Conservation (phyloP, 805 yeast species). For the Cyberlindnera veronae region DNA sequence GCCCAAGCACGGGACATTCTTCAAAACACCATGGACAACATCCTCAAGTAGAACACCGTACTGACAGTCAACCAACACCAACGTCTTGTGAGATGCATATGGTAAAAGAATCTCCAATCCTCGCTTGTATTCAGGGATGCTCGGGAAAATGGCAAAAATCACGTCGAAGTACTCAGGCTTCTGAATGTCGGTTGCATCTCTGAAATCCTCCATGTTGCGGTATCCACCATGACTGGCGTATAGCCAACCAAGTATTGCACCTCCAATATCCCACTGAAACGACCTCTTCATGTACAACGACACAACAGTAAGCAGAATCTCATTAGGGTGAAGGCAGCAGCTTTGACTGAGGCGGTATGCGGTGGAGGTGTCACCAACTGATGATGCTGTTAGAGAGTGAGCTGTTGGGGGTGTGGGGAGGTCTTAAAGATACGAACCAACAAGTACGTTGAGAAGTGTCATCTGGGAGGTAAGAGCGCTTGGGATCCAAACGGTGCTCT, state of each 20-base stretch:
- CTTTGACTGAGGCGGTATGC: conserved; percentile 9
- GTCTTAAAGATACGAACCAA: too few species aligned
- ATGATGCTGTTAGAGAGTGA: conserved; percentile 2
- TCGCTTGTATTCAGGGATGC: neutral
- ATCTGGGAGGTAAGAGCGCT: neutral
- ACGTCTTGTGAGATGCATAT: neutral
- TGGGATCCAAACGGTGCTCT: neutral
- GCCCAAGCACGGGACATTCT: neutral
- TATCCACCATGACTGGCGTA: neutral
- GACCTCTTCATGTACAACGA: neutral
- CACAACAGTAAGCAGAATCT: neutral
- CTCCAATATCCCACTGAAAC: neutral
- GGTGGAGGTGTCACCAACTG: conserved; percentile 21
- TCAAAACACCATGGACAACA: neutral
- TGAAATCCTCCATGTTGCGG: too few species aligned
- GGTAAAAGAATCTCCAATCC: neutral
- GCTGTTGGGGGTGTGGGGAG: neutral
- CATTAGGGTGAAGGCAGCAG: neutral
- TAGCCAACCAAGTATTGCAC: too few species aligned
- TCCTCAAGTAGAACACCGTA: conserved; percentile 16
- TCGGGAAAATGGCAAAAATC: neutral
- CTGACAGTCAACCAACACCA: conserved; percentile 16
- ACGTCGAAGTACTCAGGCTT: neutral
- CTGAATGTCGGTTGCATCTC: neutral
- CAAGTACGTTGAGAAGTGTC: too few species aligned